Percentiles rank a stretch among this genome's conserved stretches.
phyloP scores from a whole-genome alignment of 495 filamentous ascomycete genomes.

The Podospora sp. region DNA sequence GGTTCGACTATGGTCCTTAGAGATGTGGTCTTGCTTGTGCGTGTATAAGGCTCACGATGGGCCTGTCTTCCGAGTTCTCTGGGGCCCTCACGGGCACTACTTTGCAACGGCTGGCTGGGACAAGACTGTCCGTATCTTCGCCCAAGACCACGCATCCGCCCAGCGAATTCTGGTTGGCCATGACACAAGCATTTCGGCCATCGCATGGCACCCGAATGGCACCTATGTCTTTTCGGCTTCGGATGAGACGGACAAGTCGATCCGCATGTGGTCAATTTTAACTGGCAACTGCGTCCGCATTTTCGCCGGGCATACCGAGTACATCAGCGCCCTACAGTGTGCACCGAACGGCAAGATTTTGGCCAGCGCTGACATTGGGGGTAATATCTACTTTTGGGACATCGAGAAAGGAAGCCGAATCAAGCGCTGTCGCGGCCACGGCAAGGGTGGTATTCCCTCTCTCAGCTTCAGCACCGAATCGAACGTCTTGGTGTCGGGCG shows the following conservation, averaged over 20 bases:
- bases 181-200: constrained; percentile 79
- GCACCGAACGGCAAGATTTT: constrained; percentile 84
- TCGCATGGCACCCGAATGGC: constrained; percentile 91
- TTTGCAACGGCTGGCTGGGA: constrained; percentile 87
- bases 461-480: constrained; percentile 90
- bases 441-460: constrained; percentile 90
- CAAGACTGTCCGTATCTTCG: constrained; percentile 87
- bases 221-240: constrained; percentile 90
- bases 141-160: constrained; percentile 86
- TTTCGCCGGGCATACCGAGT: constrained; percentile 87
- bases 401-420: constrained; percentile 76
- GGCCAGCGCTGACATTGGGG: constrained; percentile 81
- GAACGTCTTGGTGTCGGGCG: constrained; percentile 81
- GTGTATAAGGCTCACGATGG: constrained; percentile 90
- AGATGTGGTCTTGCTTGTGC: constrained; percentile 84
- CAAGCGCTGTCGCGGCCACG: constrained; percentile 93
- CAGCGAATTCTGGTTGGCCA: constrained; percentile 89
- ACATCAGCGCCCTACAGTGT: constrained; percentile 79
- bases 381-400: constrained; percentile 92
- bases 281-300: constrained; percentile 84
- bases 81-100: constrained; percentile 95
- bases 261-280: constrained; percentile 95
- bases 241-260: constrained; percentile 76
- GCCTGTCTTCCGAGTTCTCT: constrained; percentile 83
- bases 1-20: constrained; percentile 88